Conservation (phyloP, 2,329 filamentous ascomycete species). For the Alternaria viburni region DNA sequence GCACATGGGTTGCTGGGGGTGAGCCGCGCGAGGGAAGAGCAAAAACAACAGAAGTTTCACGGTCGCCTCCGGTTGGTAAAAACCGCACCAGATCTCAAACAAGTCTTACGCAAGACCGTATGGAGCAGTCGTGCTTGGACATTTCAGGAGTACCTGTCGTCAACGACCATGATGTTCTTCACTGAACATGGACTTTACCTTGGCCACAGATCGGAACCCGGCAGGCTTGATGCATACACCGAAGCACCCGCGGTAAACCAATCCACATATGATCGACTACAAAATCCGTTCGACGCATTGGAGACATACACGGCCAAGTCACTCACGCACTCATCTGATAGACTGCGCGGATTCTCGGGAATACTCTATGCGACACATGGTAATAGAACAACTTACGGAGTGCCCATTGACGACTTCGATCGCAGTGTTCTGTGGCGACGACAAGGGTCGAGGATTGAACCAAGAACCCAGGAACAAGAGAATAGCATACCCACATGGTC, state of each 20-base stretch:
- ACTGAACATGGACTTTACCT: slow-evolving; percentile 1
- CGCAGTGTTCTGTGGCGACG: neutral
- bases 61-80: neutral
- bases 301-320: neutral
- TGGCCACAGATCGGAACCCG: neutral
- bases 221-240: neutral
- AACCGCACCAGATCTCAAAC: neutral
- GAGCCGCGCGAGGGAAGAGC: neutral
- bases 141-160: slow-evolving; percentile 10
- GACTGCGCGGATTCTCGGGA: neutral
- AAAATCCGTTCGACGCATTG: neutral
- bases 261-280: neutral
- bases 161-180: slow-evolving; percentile 8
- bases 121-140: slow-evolving; percentile 6
- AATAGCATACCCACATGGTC: neutral
- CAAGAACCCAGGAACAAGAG: neutral
- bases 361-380: neutral
- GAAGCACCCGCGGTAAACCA: neutral
- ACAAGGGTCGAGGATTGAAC: neutral
- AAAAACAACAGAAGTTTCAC: neutral
- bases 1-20: slow-evolving; percentile 7
- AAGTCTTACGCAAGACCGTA: neutral
- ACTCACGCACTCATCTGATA: neutral
- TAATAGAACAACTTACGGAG: neutral
- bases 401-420: slow-evolving; percentile 1